Evolutionary conservation across 2,329 filamentous ascomycete species (phyloP), one percentile per base, ranked within the genome.

Genomic region (Fusarium circinatum): DNA sequence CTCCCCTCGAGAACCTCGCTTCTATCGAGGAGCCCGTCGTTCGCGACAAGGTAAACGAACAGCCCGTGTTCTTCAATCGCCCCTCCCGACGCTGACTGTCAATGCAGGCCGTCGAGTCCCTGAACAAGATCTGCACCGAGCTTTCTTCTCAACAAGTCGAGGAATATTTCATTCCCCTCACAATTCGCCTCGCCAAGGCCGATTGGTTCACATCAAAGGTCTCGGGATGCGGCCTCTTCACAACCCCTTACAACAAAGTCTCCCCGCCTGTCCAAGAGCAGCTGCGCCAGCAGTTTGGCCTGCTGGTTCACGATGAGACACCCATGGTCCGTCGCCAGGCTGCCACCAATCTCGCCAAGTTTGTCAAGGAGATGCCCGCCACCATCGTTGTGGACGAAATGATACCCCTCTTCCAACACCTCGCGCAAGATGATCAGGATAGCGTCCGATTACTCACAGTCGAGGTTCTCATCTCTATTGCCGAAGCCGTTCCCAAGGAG

Each of bases 141-240:
- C 89, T 99, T 63, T 97, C 95, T 57, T 87, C 94, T 78, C 90
- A 94, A 83, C 96, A 99, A 86, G 92, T 98, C 81, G 96, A 99
- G 87, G 94, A 98, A 80, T 94, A 95, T 85, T 98, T 98, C 86
- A 96, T 99, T 78, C 96, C 96, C 71, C 92, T 99, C 80, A 95
- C 95, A 68, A 90, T 97, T 80, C 94, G 96, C 81, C 93, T 99
- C 71, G 97, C 96, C 75, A 99, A 98, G 89, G 96, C 96, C 85
- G 96, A 99, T 86, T 99, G 96, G 96, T 99, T 99, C 85, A 99
- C 96, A 65, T 98, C 96, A 75, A 99, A 98, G 86, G 96, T 99
- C 75, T 99, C 96, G 38, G 96, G 96, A 72, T 98, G 96, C 75
- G 96, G 96, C 73, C 92, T 99, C 73, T 99, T 96, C 87, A 96